Evolutionary conservation across 2,329 filamentous ascomycete species (phyloP), one percentile per base, ranked within the genome.

Genomic region (Pseudocercospora fuligena): DNA sequence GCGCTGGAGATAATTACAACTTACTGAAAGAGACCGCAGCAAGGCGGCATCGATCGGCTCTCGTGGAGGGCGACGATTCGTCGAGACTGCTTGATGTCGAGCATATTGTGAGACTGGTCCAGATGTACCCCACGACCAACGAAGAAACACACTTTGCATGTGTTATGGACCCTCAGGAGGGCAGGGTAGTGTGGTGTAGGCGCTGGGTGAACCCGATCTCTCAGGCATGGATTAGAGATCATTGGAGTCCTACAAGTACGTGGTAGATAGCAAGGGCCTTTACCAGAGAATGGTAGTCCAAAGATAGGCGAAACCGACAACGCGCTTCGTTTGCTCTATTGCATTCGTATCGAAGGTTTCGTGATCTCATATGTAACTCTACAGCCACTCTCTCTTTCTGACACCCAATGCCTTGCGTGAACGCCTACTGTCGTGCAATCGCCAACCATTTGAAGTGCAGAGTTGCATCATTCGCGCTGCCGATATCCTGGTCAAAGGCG

Each of bases 81-180:
- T 11, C 53, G 69, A 75, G 21, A 71, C 67, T 51, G 73, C 80
- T 58, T 66, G 71, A 74, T 53, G 75, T 71, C 66, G 74, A 76
- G 9, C 77, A 81, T 31, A 71, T 88, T 2, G 76, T 81, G 1
- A 70, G 76, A 11, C 87, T 86, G 86, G 77, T 88, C 8, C 77
- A 78, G 23, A 77, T 77, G 14, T 85, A 82, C 66, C 87, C 87
- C 0, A 84, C 85, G 3, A 82, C 82, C 16, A 89, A 88, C 71
- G 84, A 87, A 63, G 80, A 79, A 40, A 88, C 86, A 1, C 87
- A 90, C 75, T 89, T 85, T 75, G 82, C 83, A 3, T 82, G 82
- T 21, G 76, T 89, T 29, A 83, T 90, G 82, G 87, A 89, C 76
- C 84, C 87, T 9, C 57, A 49, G 19, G 47, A 65, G 36, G 72